Evolutionary conservation across 192 early-diverging fungal species (phyloP).

Genomic region (Linnemannia hyalina): DNA sequence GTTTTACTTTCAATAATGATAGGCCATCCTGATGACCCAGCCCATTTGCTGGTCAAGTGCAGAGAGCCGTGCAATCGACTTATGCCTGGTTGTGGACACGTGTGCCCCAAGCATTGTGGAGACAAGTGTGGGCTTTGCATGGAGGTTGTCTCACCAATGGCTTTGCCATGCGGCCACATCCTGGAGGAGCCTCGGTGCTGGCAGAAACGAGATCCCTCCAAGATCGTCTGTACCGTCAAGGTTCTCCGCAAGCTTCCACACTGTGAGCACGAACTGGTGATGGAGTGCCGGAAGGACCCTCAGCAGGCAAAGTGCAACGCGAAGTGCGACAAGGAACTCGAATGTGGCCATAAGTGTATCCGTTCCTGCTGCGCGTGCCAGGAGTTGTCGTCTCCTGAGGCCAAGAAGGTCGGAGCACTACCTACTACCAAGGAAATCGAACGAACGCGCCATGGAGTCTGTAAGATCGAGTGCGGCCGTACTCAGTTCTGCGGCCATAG

Average conservation of each 20-base stretch:
- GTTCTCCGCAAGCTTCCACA: slow-evolving; percentile 33
- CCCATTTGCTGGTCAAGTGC: slow-evolving; percentile 60
- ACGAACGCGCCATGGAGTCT: slow-evolving; percentile 41
- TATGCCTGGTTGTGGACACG: slow-evolving; percentile 57
- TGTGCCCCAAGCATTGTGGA: slow-evolving; percentile 60
- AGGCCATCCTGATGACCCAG: slow-evolving; percentile 65
- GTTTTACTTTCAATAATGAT: not conserved
- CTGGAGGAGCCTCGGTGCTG: slow-evolving; percentile 31
- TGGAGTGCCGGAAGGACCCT: slow-evolving; percentile 39
- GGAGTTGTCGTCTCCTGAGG: slow-evolving; percentile 15
- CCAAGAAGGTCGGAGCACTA: not conserved
- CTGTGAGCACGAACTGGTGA: slow-evolving; percentile 57
- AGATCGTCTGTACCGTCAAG: slow-evolving; percentile 27
- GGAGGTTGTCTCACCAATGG: slow-evolving; percentile 26
- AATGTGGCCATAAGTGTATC: slow-evolving; percentile 60
- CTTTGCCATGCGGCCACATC: slow-evolving; percentile 42
- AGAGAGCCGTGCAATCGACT: slow-evolving; percentile 60
- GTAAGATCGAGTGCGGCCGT: slow-evolving; percentile 52
- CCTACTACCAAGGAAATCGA: not conserved
- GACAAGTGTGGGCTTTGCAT: slow-evolving; percentile 62
- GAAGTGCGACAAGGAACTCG: slow-evolving; percentile 29
- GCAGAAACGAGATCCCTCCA: slow-evolving; percentile 27
- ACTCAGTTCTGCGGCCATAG: slow-evolving; percentile 52
- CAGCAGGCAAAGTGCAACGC: slow-evolving; percentile 20
- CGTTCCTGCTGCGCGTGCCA: slow-evolving; percentile 57